These are phyloP conservation scores for Helicosporidium sp. DNA, from an alignment of 139 green algal species.

Conservation along the genomic window DNA sequence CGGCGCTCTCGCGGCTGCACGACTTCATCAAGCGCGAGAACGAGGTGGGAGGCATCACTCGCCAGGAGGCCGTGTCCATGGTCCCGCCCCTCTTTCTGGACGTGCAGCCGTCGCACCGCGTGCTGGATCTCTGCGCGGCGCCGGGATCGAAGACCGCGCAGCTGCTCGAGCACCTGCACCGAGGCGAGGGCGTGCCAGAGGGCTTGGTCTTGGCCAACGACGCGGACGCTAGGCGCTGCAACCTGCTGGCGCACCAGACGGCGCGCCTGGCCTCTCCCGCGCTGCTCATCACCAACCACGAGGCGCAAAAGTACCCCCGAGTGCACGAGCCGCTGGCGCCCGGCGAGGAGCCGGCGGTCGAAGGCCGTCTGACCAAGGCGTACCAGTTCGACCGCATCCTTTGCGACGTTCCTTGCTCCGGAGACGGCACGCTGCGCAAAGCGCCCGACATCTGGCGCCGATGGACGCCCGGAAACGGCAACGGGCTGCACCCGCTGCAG, in stretches of 20 bases:
- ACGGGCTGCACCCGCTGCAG: constrained; percentile 79
- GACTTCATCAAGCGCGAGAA: constrained; percentile 61
- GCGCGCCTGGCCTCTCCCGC: constrained; percentile 73
- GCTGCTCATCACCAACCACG: constrained; percentile 84
- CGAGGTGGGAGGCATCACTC: constrained; percentile 72
- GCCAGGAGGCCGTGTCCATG: constrained; percentile 97
- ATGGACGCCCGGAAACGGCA: constrained; percentile 55
- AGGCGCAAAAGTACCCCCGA: constrained; percentile 63
- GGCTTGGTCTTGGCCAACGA: constrained; percentile 94
- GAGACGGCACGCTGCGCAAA: constrained; percentile 94
- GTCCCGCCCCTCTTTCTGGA: constrained; percentile 90
- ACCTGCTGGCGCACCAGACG: constrained; percentile 90
- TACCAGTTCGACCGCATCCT: constrained; percentile 83
- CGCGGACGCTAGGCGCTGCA: constrained; percentile 80
- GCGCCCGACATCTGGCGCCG: constrained; percentile 85
- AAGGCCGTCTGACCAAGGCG: constrained; percentile 15
- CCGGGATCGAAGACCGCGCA: constrained; percentile 94
- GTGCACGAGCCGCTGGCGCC: constrained; percentile 15
- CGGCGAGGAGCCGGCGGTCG: constrained; percentile 1
- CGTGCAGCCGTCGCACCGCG: constrained; percentile 75
- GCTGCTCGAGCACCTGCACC: constrained; percentile 81
- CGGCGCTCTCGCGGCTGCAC: constrained; percentile 46
- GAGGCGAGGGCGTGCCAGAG: constrained; percentile 11
- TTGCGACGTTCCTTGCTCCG: constrained; percentile 88
- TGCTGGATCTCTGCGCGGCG: constrained; percentile 95